These are phyloP conservation scores for Hyaloscypha variabilis DNA, from an alignment of 495 filamentous ascomycete genomes.

Conservation along the genomic window DNA sequence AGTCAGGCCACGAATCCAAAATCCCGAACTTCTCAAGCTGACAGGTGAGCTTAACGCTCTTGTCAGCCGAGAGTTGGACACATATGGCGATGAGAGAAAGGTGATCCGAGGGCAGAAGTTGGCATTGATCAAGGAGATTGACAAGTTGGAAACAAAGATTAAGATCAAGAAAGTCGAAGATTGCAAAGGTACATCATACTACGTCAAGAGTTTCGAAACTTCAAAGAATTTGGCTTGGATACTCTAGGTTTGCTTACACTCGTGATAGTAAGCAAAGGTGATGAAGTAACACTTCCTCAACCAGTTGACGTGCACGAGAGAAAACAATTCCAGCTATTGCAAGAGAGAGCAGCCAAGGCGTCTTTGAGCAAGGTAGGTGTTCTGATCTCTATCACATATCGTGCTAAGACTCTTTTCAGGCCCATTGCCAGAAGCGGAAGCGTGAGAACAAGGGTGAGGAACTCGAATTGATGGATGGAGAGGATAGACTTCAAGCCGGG, in stretches of 20 bases:
- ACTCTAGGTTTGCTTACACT: neutral
- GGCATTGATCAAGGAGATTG: conserved; percentile 17
- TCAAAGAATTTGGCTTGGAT: too few species aligned
- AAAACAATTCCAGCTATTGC: neutral
- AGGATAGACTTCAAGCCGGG: conserved; percentile 24
- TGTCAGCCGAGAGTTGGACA: neutral
- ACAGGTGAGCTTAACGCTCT: conserved; percentile 7
- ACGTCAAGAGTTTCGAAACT: neutral
- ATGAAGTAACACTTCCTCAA: conserved; percentile 11
- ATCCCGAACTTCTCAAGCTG: neutral
- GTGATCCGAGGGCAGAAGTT: conserved; percentile 1
- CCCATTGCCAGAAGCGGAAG: neutral
- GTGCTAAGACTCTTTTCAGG: neutral
- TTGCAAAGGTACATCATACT: conserved; percentile 6
- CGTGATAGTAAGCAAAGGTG: neutral
- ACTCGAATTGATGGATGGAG: conserved; percentile 25
- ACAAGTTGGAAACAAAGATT: conserved; percentile 3
- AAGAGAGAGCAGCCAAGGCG: conserved; percentile 1
- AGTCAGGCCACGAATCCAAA: neutral
- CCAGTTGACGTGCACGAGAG: conserved; percentile 14
- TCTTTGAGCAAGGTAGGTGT: neutral
- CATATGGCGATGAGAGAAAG: neutral
- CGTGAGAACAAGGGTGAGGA: neutral
- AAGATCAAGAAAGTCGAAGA: neutral
- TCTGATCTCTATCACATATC: neutral